Evolutionary conservation across 1,139 yeast species (phyloP).

Genomic region (Geotrichum aggregatum): DNA sequence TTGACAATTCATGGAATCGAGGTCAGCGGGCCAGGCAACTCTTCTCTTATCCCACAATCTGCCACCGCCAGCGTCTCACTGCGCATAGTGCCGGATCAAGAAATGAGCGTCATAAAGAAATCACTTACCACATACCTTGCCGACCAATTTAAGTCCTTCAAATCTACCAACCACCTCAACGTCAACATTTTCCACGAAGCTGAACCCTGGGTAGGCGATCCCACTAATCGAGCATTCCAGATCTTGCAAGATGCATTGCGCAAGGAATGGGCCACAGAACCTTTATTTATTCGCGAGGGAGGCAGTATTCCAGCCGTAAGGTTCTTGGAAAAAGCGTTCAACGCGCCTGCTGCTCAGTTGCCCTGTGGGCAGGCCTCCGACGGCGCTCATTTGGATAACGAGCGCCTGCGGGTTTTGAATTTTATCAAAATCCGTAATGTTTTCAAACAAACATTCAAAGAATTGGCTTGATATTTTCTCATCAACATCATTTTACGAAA

Average conservation of each 20-base stretch:
- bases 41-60: constrained; percentile 80
- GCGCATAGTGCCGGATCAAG: constrained; percentile 87
- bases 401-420: constrained; percentile 73
- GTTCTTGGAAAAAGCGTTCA: constrained; percentile 72
- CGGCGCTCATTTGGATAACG: constrained; percentile 88
- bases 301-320: constrained; percentile 93
- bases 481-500: no score
- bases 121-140: constrained; percentile 48
- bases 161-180: constrained; percentile 57
- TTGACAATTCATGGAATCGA: constrained; percentile 80
- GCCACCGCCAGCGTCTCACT: constrained; percentile 76
- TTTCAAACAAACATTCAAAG: constrained; percentile 40
- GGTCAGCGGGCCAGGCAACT: constrained; percentile 86
- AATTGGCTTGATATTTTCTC: constrained; percentile 15
- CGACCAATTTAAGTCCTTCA: constrained; percentile 45
- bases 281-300: constrained; percentile 87
- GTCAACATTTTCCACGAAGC: constrained; percentile 73
- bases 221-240: constrained; percentile 64
- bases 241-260: constrained; percentile 65
- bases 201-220: constrained; percentile 95
- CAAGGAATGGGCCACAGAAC: constrained; percentile 35
- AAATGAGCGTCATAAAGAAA: constrained; percentile 53
- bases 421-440: constrained; percentile 69
- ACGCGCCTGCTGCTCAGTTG: constrained; percentile 89
- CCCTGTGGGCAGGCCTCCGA: constrained; percentile 97